A percentile compares a stretch with the other conserved stretches of the same genome.
phyloP scores from a whole-genome alignment of 139 green algal genomes.

The Diplosphaera chodatii region DNA sequence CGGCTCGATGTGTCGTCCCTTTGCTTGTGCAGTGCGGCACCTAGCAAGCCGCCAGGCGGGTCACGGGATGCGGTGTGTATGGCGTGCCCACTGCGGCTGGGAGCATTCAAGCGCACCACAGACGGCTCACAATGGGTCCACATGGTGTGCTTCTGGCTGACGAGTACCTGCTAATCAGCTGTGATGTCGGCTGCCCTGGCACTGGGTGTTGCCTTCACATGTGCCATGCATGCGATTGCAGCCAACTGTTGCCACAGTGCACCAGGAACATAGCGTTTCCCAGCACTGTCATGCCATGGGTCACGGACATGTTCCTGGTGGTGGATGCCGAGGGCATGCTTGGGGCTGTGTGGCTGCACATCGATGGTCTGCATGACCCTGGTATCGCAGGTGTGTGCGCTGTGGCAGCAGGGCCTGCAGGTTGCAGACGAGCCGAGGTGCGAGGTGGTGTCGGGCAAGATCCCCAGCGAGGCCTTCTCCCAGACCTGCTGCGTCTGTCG shows the following conservation, averaged over 20 bases:
- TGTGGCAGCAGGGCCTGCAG: slow-evolving; percentile 50
- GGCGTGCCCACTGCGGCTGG: slow-evolving; percentile 76
- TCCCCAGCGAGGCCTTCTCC: slow-evolving; percentile 34
- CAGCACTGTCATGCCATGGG: too few species aligned
- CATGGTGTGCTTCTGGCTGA: slow-evolving; percentile 47
- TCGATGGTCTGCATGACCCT: too few species aligned
- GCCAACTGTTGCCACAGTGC: too few species aligned
- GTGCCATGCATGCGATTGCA: too few species aligned
- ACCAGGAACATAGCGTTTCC: too few species aligned
- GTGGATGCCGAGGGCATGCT: too few species aligned
- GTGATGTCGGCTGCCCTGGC: too few species aligned
- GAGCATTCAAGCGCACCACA: slow-evolving; percentile 68
- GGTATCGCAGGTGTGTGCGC: slow-evolving; percentile 56
- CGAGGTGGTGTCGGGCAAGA: slow-evolving; percentile 32
- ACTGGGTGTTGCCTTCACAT: too few species aligned
- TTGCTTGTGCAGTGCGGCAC: neutral
- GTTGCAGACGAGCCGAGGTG: slow-evolving; percentile 16
- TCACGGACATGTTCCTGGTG: too few species aligned
- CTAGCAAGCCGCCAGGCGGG: slow-evolving; percentile 45
- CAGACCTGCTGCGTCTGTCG: slow-evolving; percentile 34
- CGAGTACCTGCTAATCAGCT: too few species aligned
- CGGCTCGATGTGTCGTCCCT: too few species aligned
- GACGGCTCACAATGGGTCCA: slow-evolving; percentile 62
- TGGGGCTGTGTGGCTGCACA: too few species aligned
- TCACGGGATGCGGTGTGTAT: slow-evolving; percentile 45